Conservation (phyloP, 306 rosid species). For the Adenanthera pavonina region DNA sequence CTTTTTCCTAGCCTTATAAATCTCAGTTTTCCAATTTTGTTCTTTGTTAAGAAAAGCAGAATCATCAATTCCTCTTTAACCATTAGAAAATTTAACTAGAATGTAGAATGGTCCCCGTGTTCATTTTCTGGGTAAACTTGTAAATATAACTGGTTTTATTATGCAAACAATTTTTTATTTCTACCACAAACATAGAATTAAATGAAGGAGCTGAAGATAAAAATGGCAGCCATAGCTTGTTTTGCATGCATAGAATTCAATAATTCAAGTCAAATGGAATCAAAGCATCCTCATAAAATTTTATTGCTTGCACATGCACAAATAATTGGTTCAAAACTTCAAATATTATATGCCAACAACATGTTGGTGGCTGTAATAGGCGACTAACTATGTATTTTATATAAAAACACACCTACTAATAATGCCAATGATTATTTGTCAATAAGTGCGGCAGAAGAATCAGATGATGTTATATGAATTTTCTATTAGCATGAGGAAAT, state of each 20-base stretch:
- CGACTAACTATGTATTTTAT: not conserved
- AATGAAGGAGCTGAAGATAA: no score
- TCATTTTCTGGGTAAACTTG: no score
- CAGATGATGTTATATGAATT: not conserved
- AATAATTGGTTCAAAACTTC: not conserved
- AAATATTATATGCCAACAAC: not conserved
- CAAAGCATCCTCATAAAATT: not conserved
- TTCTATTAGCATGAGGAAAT: not conserved
- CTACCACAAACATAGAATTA: not conserved
- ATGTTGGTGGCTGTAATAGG: not conserved
- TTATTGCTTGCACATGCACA: not conserved
- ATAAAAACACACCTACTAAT: not conserved
- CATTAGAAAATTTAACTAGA: not conserved
- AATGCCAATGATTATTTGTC: slow-evolving; percentile 2
- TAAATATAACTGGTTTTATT: no score
- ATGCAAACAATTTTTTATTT: no score
- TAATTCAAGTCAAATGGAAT: not conserved
- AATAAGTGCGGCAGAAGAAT: not conserved
- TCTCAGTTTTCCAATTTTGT: not conserved
- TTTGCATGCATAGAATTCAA: not conserved
- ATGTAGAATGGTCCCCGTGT: no score
- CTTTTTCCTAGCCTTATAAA: not conserved
- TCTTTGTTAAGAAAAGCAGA: not conserved
- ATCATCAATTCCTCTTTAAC: not conserved
- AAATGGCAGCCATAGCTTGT: no score